Evolutionary conservation across 768 basidiomycete species (phyloP).

Genomic region (Auriculariales sp.): DNA sequence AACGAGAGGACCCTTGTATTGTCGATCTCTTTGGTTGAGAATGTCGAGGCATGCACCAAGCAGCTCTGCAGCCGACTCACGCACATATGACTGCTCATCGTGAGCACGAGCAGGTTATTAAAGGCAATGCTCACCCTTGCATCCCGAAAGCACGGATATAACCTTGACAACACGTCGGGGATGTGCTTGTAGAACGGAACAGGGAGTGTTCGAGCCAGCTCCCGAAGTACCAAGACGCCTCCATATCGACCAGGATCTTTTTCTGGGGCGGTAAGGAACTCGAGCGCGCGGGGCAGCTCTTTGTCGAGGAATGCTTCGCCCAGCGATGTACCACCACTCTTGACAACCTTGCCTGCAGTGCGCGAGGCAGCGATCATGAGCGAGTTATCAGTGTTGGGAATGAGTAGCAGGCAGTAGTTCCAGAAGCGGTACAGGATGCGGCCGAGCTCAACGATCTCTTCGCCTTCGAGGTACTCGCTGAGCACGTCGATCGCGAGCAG

Average conservation of each 20-base stretch:
- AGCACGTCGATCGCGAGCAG: constrained; percentile 77
- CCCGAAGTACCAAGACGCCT: constrained; percentile 86
- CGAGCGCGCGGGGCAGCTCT: constrained; percentile 76
- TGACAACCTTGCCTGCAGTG: constrained; percentile 75
- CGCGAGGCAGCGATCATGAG: constrained; percentile 95
- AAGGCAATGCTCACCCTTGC: constrained; percentile 37
- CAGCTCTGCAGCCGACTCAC: constrained; percentile 87
- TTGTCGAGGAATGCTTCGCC: constrained; percentile 83
- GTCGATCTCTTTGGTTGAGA: constrained; percentile 60
- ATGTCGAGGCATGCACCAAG: constrained; percentile 90
- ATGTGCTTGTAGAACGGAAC: constrained; percentile 83
- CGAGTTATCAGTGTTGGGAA: constrained; percentile 81
- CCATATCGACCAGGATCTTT: constrained; percentile 79
- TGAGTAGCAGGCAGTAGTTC: constrained; percentile 86
- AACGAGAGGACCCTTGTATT: constrained; percentile 37
- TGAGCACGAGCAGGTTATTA: not conserved
- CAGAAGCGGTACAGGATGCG: constrained; percentile 69
- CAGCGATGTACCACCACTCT: constrained; percentile 68
- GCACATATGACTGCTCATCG: constrained; percentile 40
- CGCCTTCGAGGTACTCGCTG: constrained; percentile 51
- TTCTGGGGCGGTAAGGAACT: constrained; percentile 62
- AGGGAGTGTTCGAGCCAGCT: constrained; percentile 80
- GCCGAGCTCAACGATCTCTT: constrained; percentile 68
- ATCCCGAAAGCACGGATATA: constrained; percentile 81
- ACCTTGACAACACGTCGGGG: constrained; percentile 77